Conservation (phyloP, 2,329 filamentous ascomycete species). For the Exophiala lecanii-corni region DNA sequence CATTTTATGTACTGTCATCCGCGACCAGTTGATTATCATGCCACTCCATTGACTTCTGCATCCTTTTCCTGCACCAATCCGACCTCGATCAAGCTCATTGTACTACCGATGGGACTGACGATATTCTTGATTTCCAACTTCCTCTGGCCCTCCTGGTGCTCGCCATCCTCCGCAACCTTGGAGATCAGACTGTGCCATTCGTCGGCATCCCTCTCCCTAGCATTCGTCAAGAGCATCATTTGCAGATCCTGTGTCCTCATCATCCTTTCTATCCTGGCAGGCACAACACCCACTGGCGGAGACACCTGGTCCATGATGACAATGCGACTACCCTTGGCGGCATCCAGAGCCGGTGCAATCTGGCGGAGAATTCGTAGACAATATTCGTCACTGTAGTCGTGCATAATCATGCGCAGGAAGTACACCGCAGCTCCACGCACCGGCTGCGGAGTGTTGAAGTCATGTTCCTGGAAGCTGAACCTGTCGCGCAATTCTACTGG, state of each 20-base stretch:
- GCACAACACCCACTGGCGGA: conserved; percentile 7
- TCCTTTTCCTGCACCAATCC: too few species aligned
- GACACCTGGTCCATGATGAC: conserved; percentile 20
- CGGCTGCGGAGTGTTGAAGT: conserved; percentile 27
- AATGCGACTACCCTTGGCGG: conserved; percentile 15
- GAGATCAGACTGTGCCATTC: conserved; percentile 18
- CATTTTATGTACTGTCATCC: too few species aligned
- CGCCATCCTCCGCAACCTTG: conserved; percentile 3
- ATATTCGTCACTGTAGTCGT: conserved; percentile 27
- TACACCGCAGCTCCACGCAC: conserved; percentile 25
- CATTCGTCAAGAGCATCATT: conserved; percentile 49
- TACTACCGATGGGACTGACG: conserved; percentile 15
- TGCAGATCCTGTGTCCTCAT: conserved; percentile 38
- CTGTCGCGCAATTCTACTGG: conserved; percentile 8
- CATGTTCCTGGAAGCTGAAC: conserved; percentile 25
- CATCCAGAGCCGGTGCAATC: conserved; percentile 23
- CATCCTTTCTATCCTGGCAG: conserved; percentile 15
- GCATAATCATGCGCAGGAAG: conserved; percentile 26
- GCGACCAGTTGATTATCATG: too few species aligned
- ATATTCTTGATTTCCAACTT: conserved; percentile 16
- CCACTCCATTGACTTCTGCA: too few species aligned
- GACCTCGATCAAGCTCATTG: conserved; percentile 23
- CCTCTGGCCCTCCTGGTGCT: background rate
- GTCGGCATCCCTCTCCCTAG: conserved; percentile 38
- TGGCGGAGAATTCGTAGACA: conserved; percentile 22